phyloP scores from a whole-genome alignment of 2,329 filamentous ascomycete species.

The Curvularia sp. region DNA sequence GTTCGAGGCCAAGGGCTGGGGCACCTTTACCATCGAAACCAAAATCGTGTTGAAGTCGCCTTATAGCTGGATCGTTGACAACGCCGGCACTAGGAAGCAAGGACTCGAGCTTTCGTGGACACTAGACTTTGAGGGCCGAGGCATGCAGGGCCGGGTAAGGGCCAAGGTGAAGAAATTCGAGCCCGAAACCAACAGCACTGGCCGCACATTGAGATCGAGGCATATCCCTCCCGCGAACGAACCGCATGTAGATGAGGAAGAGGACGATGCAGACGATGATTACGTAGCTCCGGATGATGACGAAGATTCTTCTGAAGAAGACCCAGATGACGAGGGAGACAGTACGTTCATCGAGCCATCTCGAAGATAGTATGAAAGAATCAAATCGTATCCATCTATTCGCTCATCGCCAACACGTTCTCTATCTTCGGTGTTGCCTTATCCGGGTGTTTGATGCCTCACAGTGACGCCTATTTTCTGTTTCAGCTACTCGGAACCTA shows the following conservation, averaged over 20 bases:
- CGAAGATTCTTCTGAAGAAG: slow-evolving; percentile 28
- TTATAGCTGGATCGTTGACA: slow-evolving; percentile 54
- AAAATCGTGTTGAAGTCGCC: slow-evolving; percentile 53
- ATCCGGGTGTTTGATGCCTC: neutral
- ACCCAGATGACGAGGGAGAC: slow-evolving; percentile 20
- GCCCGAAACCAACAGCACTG: slow-evolving; percentile 25
- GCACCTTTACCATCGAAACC: slow-evolving; percentile 51
- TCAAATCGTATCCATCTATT: neutral
- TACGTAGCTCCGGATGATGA: slow-evolving; percentile 18
- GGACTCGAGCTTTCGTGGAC: slow-evolving; percentile 52
- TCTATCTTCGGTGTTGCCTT: neutral
- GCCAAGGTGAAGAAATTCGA: slow-evolving; percentile 50
- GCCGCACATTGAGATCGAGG: slow-evolving; percentile 22
- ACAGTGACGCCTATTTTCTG: neutral
- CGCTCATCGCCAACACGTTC: neutral
- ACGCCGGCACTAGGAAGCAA: slow-evolving; percentile 45
- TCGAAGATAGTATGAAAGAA: slow-evolving; percentile 13
- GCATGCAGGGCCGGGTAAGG: slow-evolving; percentile 51
- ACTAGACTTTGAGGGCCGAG: slow-evolving; percentile 52
- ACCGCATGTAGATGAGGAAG: slow-evolving; percentile 11
- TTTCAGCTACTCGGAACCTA: neutral
- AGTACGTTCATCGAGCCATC: slow-evolving; percentile 27
- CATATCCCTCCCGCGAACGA: neutral
- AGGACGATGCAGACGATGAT: slow-evolving; percentile 4
- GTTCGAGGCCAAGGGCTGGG: slow-evolving; percentile 53